A percentile compares a stretch with the other conserved stretches of the same genome.
Conservation (phyloP, 345 rosid species). For the Angophora floribunda region DNA sequence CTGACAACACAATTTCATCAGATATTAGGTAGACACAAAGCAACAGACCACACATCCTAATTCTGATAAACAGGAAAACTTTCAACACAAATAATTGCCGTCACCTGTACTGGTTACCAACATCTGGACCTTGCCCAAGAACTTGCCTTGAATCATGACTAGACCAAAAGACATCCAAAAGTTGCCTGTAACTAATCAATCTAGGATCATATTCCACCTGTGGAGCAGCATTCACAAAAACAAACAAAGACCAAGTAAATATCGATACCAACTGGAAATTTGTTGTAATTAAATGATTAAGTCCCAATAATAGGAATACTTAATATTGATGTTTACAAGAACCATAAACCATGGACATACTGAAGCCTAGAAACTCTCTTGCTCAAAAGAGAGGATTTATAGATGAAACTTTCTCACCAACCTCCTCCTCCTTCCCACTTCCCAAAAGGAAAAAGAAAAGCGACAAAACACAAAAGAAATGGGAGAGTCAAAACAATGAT, state of each 20-base stretch:
- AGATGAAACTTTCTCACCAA: not conserved
- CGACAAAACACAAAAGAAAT: not conserved
- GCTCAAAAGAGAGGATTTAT: not conserved
- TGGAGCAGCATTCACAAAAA: not conserved
- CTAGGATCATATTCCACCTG: constrained; percentile 91
- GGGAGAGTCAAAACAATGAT: not conserved
- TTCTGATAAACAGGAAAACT: not conserved
- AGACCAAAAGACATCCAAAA: constrained; percentile 84
- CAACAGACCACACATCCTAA: not conserved
- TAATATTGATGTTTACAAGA: not conserved
- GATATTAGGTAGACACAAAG: not conserved
- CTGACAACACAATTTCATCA: constrained; percentile 8
- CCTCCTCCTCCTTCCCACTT: not conserved
- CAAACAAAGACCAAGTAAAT: not conserved
- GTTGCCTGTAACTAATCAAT: constrained; percentile 48
- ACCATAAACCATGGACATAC: not conserved
- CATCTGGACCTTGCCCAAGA: constrained; percentile 98
- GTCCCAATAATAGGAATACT: not conserved
- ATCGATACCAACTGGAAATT: not conserved
- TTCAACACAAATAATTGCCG: not conserved
- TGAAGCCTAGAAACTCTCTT: not conserved
- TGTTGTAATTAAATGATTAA: not conserved
- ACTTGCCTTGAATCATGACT: constrained; percentile 91
- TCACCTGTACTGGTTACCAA: constrained; percentile 89
- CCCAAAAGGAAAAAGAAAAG: not conserved